These are phyloP conservation scores for Glycine tomentella DNA, from an alignment of 306 rosid species.

Conservation along the genomic window DNA sequence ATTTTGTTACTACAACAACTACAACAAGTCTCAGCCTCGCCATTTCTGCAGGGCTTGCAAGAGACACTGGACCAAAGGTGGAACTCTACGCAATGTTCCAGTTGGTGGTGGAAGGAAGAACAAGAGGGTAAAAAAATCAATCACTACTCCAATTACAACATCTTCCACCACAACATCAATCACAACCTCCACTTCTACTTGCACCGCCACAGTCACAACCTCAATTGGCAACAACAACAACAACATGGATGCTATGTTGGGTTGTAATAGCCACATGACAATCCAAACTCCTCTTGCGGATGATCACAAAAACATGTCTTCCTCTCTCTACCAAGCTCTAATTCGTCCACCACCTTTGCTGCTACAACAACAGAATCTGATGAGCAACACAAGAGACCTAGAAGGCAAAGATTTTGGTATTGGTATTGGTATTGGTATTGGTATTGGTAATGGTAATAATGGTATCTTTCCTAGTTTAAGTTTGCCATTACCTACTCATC, in stretches of 20 bases:
- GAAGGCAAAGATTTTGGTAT: constrained; percentile 51
- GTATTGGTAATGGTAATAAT: constrained; percentile 27
- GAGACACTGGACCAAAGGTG: constrained; percentile 98
- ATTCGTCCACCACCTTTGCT: constrained; percentile 57
- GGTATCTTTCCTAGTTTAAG: constrained; percentile 47
- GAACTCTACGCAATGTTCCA: constrained; percentile 94
- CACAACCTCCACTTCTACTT: constrained; percentile 23
- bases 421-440: too few species aligned
- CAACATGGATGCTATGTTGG: constrained; percentile 39
- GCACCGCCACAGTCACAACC: constrained; percentile 38
- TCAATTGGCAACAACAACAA: constrained; percentile 2
- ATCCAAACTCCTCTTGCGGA: constrained; percentile 51
- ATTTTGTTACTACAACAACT: constrained; percentile 96
- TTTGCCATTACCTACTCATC: constrained; percentile 47
- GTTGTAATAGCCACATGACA: constrained; percentile 36
- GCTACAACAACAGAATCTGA: constrained; percentile 53
- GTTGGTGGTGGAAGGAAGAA: constrained; percentile 93
- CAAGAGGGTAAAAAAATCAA: constrained; percentile 57
- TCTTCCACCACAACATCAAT: constrained; percentile 4
- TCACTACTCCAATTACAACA: constrained; percentile 16
- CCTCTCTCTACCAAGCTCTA: constrained; percentile 60
- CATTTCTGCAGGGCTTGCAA: constrained; percentile 95
- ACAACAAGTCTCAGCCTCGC: constrained; percentile 93
- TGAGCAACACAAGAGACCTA: constrained; percentile 35
- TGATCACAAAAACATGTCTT: constrained; percentile 46